These are phyloP conservation scores for Botrytis deweyae DNA, from an alignment of 2,329 filamentous ascomycete genomes.

Conservation along the genomic window DNA sequence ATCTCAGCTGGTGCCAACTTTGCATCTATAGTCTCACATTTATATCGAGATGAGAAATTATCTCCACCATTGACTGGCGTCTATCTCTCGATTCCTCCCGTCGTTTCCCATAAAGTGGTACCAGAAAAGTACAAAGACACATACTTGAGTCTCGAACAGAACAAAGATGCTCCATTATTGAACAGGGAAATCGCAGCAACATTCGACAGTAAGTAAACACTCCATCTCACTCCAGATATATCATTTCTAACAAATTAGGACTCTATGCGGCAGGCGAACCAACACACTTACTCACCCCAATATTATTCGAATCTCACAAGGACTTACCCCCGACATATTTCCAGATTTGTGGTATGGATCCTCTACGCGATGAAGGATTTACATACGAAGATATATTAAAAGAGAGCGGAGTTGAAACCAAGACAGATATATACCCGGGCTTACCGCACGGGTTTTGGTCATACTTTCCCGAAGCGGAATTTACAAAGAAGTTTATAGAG, in stretches of 20 bases:
- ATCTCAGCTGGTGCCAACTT: slow-evolving; percentile 48
- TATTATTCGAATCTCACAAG: slow-evolving; percentile 39
- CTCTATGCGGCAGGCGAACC: not conserved
- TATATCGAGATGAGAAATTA: slow-evolving; percentile 44
- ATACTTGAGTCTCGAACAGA: slow-evolving; percentile 46
- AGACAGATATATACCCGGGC: slow-evolving; percentile 38
- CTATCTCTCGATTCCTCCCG: slow-evolving; percentile 45
- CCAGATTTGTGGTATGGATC: slow-evolving; percentile 52
- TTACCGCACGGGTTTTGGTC: slow-evolving; percentile 40
- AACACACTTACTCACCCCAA: slow-evolving; percentile 39
- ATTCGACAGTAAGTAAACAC: slow-evolving; percentile 31
- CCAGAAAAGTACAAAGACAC: slow-evolving; percentile 43
- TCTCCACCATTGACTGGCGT: slow-evolving; percentile 48
- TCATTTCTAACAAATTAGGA: not conserved
- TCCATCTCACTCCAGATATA: no score
- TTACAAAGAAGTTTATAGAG: slow-evolving; percentile 24
- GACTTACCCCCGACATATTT: slow-evolving; percentile 49
- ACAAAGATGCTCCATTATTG: slow-evolving; percentile 42
- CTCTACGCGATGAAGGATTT: slow-evolving; percentile 51
- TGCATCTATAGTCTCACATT: slow-evolving; percentile 42
- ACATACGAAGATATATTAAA: slow-evolving; percentile 52
- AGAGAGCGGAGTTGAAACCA: slow-evolving; percentile 39
- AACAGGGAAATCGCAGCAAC: slow-evolving; percentile 34
- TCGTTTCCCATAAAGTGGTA: not conserved
- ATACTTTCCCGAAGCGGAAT: slow-evolving; percentile 33